phyloP scores from a whole-genome alignment of 768 basidiomycete species.

The Mycena chlorophos region DNA sequence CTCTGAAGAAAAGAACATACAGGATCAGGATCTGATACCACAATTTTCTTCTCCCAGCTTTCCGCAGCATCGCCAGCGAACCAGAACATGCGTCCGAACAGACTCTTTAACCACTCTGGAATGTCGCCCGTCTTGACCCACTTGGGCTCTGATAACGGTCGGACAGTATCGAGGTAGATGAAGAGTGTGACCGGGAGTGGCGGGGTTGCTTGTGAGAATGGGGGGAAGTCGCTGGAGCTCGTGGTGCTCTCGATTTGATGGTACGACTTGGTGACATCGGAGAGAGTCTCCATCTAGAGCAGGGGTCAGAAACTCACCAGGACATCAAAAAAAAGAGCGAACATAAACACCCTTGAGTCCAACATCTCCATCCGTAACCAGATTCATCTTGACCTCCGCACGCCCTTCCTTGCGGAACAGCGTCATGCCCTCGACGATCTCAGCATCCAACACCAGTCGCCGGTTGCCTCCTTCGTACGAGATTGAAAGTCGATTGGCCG shows the following conservation, averaged over 20 bases:
- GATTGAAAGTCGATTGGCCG: constrained; percentile 88
- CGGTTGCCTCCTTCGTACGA: constrained; percentile 89
- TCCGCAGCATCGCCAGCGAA: constrained; percentile 79
- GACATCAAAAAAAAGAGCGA: constrained; percentile 4
- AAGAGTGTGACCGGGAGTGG: constrained; percentile 63
- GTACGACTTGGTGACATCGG: constrained; percentile 56
- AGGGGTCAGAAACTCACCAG: constrained; percentile 16
- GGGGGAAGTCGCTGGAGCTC: constrained; percentile 57
- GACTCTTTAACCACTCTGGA: constrained; percentile 89
- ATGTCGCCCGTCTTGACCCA: constrained; percentile 96
- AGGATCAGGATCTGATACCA: constrained; percentile 91
- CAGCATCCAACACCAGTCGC: constrained; percentile 86
- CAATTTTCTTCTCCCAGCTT: constrained; percentile 93
- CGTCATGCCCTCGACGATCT: constrained; percentile 77
- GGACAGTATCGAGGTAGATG: constrained; percentile 81
- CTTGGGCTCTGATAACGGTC: constrained; percentile 91
- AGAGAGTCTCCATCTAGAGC: constrained; percentile 56
- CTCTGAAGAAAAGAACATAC: constrained; percentile 47
- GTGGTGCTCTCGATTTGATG: constrained; percentile 52
- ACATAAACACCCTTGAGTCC: constrained; percentile 63
- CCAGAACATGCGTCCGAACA: constrained; percentile 88
- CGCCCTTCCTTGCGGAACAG: constrained; percentile 81
- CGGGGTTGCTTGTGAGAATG: constrained; percentile 56
- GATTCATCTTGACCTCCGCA: constrained; percentile 75
- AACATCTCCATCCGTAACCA: constrained; percentile 55